phyloP scores from a whole-genome alignment of 2,329 filamentous ascomycete species.

The Venturia aucupariae region DNA sequence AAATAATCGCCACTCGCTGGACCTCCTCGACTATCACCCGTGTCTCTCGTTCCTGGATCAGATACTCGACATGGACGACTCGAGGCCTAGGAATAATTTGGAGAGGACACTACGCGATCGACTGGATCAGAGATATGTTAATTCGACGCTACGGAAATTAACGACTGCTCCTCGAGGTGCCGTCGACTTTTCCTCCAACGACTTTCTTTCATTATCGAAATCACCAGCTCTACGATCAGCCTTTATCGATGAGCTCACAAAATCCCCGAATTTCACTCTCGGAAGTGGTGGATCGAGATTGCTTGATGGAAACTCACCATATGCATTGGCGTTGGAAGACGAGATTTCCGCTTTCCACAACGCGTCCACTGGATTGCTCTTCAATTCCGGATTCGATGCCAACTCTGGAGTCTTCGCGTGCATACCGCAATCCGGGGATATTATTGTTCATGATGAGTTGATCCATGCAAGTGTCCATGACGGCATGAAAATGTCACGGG shows the following conservation, averaged over 20 bases:
- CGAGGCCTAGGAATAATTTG: neutral
- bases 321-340: constrained; percentile 49
- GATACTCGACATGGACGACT: constrained; percentile 10
- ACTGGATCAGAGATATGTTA: constrained; percentile 33
- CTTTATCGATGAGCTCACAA: constrained; percentile 39
- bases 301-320: constrained; percentile 54
- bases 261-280: constrained; percentile 33
- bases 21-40: neutral
- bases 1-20: neutral
- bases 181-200: constrained; percentile 56
- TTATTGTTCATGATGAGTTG: constrained; percentile 62
- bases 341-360: constrained; percentile 52
- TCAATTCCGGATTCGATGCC: constrained; percentile 47
- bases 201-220: constrained; percentile 51
- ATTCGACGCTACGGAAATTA: constrained; percentile 38
- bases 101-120: constrained; percentile 21
- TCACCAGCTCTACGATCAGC: constrained; percentile 37
- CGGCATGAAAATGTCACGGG: constrained; percentile 60
- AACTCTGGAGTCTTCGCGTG: constrained; percentile 40
- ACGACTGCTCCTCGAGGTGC: constrained; percentile 34
- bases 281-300: constrained; percentile 53
- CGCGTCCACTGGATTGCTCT: constrained; percentile 48
- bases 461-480: constrained; percentile 74
- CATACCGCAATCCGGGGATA: constrained; percentile 38
- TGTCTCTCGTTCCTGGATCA: neutral